Base-by-base conservation (phyloP, 306 rosid species). In the Cicer cuneatum region DNA sequence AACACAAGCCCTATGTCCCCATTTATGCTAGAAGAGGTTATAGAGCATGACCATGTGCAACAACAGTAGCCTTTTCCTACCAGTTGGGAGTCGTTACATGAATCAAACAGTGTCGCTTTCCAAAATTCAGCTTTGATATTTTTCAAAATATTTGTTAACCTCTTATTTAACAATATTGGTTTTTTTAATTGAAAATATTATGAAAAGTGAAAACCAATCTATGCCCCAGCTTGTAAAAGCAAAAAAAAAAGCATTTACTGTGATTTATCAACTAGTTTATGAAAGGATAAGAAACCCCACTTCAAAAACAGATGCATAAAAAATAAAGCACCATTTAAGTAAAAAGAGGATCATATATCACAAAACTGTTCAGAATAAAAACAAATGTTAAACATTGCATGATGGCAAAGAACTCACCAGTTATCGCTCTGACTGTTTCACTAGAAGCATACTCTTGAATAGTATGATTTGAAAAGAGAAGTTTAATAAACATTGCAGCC, bases 381-480 rank as follows among this genome's bases (percentile, higher is more conserved):
- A 40, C 45, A 59, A 14, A 37, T 19, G 33, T 70, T 38, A 73
- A 73, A 75, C 39, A 69, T 73, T 45, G 14, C 69, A 47, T 37
- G 12, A 43, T 37, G 70, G 72, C 39, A 43, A 69, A 57, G 46
- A 82, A 64, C 93, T 85, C 79, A 94, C 98, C 97, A 60, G 98
- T 94, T 71, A 94, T 90, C 5, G 96, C 91, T 81, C 98, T 90
- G 69, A 94, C 97, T 40, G 97, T 91, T 86, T 94, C 98, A 83
- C 97, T 94, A 29, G 97, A 92, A 78, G 98, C 98, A 69, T 94
- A 94, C 82, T 94, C 98, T 83, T 94, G 98, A 84, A 94, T 94
- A 58, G 97, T 94, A 60, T 94, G 82, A 75, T 91, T 94, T 75
- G 96, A 88, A 84, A 94, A 94, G 21, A 94, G 93, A 79, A 94